Percentiles rank a stretch among this genome's conserved stretches.
These are phyloP conservation scores for Vigna reflexopilosa DNA, from an alignment of 306 rosid genomes.

Conservation along the genomic window DNA sequence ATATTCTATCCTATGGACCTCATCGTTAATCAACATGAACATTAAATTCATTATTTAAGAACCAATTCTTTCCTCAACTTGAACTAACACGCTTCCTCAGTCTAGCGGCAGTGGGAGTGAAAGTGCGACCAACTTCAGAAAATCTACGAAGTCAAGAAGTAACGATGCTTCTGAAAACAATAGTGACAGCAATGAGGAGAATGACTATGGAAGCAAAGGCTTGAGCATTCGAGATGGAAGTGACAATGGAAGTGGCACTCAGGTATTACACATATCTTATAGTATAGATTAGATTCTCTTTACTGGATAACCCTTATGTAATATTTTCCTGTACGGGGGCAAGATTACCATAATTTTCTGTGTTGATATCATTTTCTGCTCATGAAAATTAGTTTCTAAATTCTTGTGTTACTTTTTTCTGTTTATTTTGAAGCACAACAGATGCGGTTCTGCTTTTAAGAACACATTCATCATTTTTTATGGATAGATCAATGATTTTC, in stretches of 20 bases:
- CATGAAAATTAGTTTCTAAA: conserved; percentile 5
- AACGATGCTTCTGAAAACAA: conserved; percentile 58
- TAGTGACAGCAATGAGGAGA: conserved; percentile 64
- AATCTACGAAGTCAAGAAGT: conserved; percentile 54
- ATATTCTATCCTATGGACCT: conserved; percentile 37
- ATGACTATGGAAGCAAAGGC: conserved; percentile 62
- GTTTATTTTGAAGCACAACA: conserved; percentile 1
- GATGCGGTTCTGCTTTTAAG: neutral
- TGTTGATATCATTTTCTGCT: conserved; percentile 33
- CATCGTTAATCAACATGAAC: conserved; percentile 37
- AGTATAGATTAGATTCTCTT: neutral
- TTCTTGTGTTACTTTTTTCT: conserved; percentile 34
- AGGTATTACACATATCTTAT: conserved; percentile 53
- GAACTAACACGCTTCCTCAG: conserved; percentile 52
- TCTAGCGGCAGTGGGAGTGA: conserved; percentile 75
- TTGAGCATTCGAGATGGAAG: conserved; percentile 58
- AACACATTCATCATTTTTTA: neutral
- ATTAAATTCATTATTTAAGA: conserved; percentile 37
- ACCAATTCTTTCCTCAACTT: conserved; percentile 44
- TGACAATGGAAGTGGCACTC: conserved; percentile 75
- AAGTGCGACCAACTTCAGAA: conserved; percentile 62
- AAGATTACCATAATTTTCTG: conserved; percentile 20
- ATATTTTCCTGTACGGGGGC: neutral
- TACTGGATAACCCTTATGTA: neutral
- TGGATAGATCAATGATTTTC: neutral